Conservation (phyloP, 495 filamentous ascomycete species). For the Penicillium maclennaniae region DNA sequence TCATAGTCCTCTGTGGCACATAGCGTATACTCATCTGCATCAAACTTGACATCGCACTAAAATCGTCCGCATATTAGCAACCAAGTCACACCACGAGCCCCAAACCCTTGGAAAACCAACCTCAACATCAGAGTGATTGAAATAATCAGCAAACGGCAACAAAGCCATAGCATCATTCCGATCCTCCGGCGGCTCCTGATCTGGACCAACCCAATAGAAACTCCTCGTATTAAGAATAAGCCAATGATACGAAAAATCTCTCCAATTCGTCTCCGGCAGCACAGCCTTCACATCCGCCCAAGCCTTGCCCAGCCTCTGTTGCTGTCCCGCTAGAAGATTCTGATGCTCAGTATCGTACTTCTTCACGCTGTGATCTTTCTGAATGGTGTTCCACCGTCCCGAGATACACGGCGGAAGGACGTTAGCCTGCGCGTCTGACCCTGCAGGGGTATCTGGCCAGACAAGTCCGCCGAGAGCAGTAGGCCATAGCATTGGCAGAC, state of each 20-base stretch:
- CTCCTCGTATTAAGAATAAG: constrained; percentile 77
- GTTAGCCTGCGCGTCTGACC: neutral
- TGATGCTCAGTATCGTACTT: constrained; percentile 39
- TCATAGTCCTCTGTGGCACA: constrained; percentile 50
- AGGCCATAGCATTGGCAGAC: constrained; percentile 70
- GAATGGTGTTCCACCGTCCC: constrained; percentile 32
- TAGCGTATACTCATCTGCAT: constrained; percentile 58
- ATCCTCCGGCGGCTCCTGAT: constrained; percentile 45
- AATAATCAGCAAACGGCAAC: constrained; percentile 81
- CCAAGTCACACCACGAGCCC: neutral
- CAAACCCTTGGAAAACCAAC: constrained; percentile 18
- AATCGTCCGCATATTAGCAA: neutral
- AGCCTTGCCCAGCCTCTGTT: constrained; percentile 58
- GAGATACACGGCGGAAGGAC: constrained; percentile 44
- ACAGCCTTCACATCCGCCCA: constrained; percentile 51
- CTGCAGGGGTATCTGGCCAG: constrained; percentile 12
- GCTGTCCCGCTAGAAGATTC: constrained; percentile 58
- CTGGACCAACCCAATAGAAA: constrained; percentile 65
- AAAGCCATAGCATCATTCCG: constrained; percentile 74
- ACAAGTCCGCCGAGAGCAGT: constrained; percentile 23
- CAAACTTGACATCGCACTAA: constrained; percentile 61
- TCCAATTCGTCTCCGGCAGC: constrained; percentile 50
- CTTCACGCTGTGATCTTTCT: constrained; percentile 13
- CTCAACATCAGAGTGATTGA: constrained; percentile 68
- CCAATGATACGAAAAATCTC: constrained; percentile 68